Evolutionary conservation across 805 yeast species (phyloP), one percentile per base, ranked within the genome.

Genomic region (Candida xiaguanensis): DNA sequence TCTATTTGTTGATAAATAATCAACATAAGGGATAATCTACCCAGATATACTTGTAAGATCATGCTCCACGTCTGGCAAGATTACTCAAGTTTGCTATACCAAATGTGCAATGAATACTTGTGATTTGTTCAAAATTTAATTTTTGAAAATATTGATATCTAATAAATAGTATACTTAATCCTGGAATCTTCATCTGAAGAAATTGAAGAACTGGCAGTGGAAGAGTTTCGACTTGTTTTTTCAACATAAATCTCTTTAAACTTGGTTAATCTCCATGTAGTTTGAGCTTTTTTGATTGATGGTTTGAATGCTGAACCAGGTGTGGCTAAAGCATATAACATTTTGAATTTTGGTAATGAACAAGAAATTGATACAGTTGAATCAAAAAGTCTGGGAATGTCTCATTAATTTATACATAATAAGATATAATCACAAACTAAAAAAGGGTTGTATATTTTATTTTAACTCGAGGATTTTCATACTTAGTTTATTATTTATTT

Each of bases 261-360:
- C 44, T 61, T 63, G 39, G 49, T 51, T 42, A 66, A 56, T 47
- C 70, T 54, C 68, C 70, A 63, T 8, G 69, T 55, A 46, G 50
- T 55, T 31, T 50, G 40, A 9, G 62, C 63, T 41, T 48, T 60
- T 42, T 51, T 56, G 30, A 61, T 39, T 7, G 69, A 59, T 8
- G 69, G 68, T 46, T 54, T 58, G 53, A 65, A 65, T 5, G 36
- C 62, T 5, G 70, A 62, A n/a, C 64, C 65, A 4, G 62, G 60
- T 7, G 61, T 57, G 38, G 65, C 51, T 43, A 64, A 55, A 29
- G 50, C 53, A 20, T 30, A 42, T 28, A 47, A 42, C 51, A 50
- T 47, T 3, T 35, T 25, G 28, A 25, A n/a, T 25, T 25, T n/a
- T 5, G n/a, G 14, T 5, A 25, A n/a, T 5, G 28, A 25, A 25